Conservation (phyloP, 169 alveolate genomes). For the Plasmodium cynomolgi region DNA sequence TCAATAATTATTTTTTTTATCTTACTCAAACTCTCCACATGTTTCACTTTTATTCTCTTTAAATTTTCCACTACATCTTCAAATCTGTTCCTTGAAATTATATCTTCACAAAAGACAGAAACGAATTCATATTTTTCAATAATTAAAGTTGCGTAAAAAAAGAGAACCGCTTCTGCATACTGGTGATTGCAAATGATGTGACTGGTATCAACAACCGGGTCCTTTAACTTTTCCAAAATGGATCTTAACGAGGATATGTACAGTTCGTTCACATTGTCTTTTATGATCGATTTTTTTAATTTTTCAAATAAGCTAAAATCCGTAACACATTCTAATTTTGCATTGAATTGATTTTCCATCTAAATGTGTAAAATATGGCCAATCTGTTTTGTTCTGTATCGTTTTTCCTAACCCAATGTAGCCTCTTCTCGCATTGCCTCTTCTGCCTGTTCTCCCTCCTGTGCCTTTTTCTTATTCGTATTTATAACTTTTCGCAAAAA, state of each 20-base stretch:
- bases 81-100: background rate
- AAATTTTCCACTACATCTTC: slow-evolving; percentile 5
- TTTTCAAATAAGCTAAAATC: slow-evolving; percentile 27
- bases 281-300: slow-evolving; percentile 38
- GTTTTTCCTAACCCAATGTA: background rate
- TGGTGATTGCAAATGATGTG: slow-evolving; percentile 48
- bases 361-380: background rate
- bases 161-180: slow-evolving; percentile 26
- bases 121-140: slow-evolving; percentile 36
- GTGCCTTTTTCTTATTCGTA: background rate
- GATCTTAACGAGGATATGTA: slow-evolving; percentile 16
- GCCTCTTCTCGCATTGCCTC: background rate
- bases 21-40: slow-evolving; percentile 7
- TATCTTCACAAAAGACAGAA: slow-evolving; percentile 19
- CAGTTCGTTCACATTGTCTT: slow-evolving; percentile 6
- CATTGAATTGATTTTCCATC: slow-evolving; percentile 48
- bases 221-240: slow-evolving; percentile 24
- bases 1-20: slow-evolving; percentile 30
- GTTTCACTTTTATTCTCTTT: background rate
- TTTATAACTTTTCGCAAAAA: background rate
- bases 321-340: slow-evolving; percentile 1
- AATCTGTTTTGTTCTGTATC: background rate
- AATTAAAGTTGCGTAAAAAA: slow-evolving; percentile 37
- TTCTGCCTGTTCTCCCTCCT: background rate
- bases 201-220: background rate